These are phyloP conservation scores for Trichocomaceae sp. DNA, from an alignment of 2,329 filamentous ascomycete species.

Conservation along the genomic window DNA sequence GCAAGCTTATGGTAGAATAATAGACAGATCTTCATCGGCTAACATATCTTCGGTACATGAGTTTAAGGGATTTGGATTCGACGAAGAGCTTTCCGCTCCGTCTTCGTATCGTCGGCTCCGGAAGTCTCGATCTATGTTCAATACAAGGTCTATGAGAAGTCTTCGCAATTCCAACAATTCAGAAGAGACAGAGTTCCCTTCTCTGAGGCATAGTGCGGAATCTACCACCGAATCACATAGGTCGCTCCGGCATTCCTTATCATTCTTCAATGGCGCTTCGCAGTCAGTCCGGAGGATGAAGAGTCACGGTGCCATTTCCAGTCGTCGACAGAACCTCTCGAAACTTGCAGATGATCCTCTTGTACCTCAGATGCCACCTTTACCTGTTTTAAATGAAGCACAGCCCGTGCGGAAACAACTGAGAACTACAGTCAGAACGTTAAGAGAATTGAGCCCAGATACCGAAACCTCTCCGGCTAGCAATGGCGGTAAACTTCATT, in stretches of 20 bases:
- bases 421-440: constrained; percentile 30
- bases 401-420: constrained; percentile 31
- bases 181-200: constrained; percentile 11
- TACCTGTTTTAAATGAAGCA: constrained; percentile 18
- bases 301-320: constrained; percentile 31
- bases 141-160: constrained; percentile 33
- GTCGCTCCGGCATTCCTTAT: constrained; percentile 37
- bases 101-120: constrained; percentile 44
- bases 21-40: constrained; percentile 15
- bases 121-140: constrained; percentile 45
- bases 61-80: constrained; percentile 27
- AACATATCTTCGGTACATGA: constrained; percentile 26
- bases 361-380: constrained; percentile 19
- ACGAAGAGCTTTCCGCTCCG: constrained; percentile 32
- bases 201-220: constrained; percentile 3
- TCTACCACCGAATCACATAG: constrained; percentile 16
- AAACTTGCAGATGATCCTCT: background rate
- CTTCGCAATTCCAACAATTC: constrained; percentile 20
- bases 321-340: background rate
- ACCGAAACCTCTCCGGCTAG: constrained; percentile 10
- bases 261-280: constrained; percentile 32
- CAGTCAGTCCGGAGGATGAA: constrained; percentile 20
- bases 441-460: constrained; percentile 21
- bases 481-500: constrained; percentile 12
- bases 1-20: background rate